phyloP scores from a whole-genome alignment of 2,329 filamentous ascomycete genomes.

The Dothistroma septosporum region DNA sequence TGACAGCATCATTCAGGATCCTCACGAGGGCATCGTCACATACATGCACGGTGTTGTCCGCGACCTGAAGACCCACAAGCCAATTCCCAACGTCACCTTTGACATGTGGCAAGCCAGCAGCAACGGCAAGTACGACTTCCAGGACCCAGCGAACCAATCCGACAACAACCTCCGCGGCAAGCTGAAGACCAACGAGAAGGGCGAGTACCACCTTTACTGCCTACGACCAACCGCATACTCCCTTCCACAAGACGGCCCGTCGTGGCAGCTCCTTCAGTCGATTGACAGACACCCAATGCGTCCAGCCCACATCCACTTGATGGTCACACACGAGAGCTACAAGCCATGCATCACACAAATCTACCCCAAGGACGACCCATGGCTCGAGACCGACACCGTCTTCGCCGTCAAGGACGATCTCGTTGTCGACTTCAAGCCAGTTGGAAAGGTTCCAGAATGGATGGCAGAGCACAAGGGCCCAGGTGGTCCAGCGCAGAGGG shows the following conservation, averaged over 20 bases:
- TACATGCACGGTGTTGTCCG: constrained; percentile 66
- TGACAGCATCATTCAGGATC: constrained; percentile 61
- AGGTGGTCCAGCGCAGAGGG: constrained; percentile 34
- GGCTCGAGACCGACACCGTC: constrained; percentile 56
- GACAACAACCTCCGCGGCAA: constrained; percentile 74
- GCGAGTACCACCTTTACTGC: constrained; percentile 71
- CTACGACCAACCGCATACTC: constrained; percentile 70
- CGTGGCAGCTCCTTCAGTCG: constrained; percentile 49
- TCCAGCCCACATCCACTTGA: constrained; percentile 56
- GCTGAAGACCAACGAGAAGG: constrained; percentile 66
- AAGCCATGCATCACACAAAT: constrained; percentile 27
- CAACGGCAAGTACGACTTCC: constrained; percentile 68
- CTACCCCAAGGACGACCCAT: constrained; percentile 54
- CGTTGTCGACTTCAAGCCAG: constrained; percentile 55
- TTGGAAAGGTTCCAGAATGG: constrained; percentile 50
- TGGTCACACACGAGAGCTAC: constrained; percentile 21
- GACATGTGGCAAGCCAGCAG: constrained; percentile 75
- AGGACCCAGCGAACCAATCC: constrained; percentile 66
- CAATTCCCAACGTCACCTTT: constrained; percentile 64
- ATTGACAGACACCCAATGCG: constrained; percentile 58
- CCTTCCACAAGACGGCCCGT: constrained; percentile 61
- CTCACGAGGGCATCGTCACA: constrained; percentile 55
- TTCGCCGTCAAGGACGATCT: constrained; percentile 61
- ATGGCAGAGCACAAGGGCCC: constrained; percentile 38
- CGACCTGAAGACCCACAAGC: constrained; percentile 61